Base-by-base conservation (phyloP, 1,284 basidiomycete species). In the Sphaerobolus stellatus region DNA sequence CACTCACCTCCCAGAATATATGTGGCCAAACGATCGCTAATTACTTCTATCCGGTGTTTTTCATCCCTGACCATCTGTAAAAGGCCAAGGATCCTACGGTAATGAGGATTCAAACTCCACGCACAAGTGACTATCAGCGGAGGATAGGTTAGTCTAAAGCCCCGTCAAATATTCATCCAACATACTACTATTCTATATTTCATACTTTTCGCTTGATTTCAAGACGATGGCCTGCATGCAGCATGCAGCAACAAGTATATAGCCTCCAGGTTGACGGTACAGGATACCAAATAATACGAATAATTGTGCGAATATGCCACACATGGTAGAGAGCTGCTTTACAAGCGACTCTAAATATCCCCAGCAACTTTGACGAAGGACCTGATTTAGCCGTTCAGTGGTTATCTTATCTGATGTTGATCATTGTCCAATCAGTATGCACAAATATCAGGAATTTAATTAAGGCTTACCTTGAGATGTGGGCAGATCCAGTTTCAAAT, bases 1-100 rank as follows among this genome's bases (percentile, higher is more conserved):
- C n/a, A n/a, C n/a, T 7, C 34, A 58, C 57, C 57, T 41, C 25
- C 48, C 18, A 48, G 41, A n/a, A 58, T 53, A 30, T 56, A 53
- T 14, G 20, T 38, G 7, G 22, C 54, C 27, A 45, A 14, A 27
- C 47, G 47, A 38, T 56, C 41, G 30, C 44, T 58, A 9, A 52
- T 30, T 7, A 34, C 36, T 27, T 58, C 57, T 9, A 48, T 30
- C 18, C 54, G 40, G 27, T 27, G 38, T 7, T 51, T 22, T 8
- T 50, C 22, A 20, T 43, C 18, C 36, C 41, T 47, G 22, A 44
- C 38, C 16, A 58, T 18, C 5, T 29, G 31, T 14, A 50, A 48
- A 7, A 58, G 48, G 7, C 53, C 29, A 1, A 29, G 20, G 24
- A 58, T 18, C 9, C 56, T 43, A n/a, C 31, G 28, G 40, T 57